phyloP scores from a whole-genome alignment of 1,284 basidiomycete genomes.

The Caloboletus inedulis region DNA sequence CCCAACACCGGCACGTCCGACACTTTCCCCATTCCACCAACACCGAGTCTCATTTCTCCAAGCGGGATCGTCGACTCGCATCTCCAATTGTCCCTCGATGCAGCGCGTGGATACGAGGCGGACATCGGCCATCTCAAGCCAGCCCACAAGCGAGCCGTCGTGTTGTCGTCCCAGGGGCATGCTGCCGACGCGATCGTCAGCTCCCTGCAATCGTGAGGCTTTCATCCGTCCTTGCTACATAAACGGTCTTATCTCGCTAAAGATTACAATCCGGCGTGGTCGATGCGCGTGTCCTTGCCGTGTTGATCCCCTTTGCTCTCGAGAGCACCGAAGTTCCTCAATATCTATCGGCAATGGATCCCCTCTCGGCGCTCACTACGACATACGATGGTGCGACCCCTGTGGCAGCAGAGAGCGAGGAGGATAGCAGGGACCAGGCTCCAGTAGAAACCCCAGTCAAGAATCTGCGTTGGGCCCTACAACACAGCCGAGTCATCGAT shows the following conservation, averaged over 20 bases:
- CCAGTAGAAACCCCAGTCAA: constrained; percentile 22
- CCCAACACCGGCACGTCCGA: constrained; percentile 65
- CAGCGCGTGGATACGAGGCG: constrained; percentile 47
- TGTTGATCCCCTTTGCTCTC: constrained; percentile 56
- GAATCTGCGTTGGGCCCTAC: constrained; percentile 62
- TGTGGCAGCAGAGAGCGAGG: constrained; percentile 30
- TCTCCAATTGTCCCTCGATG: constrained; percentile 37
- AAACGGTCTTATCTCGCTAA: constrained; percentile 10
- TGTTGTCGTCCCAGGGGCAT: constrained; percentile 23
- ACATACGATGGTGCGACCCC: constrained; percentile 50
- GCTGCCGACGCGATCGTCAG: constrained; percentile 12
- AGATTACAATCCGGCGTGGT: constrained; percentile 37
- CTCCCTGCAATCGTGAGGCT: constrained; percentile 21
- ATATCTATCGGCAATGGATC: constrained; percentile 38
- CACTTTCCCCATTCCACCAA: constrained; percentile 63
- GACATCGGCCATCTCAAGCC: constrained; percentile 36
- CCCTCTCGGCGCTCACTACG: constrained; percentile 52
- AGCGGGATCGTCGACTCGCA: constrained; percentile 64
- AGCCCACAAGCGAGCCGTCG: constrained; percentile 40
- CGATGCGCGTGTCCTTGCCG: constrained; percentile 46
- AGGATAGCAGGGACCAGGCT: constrained; percentile 9
- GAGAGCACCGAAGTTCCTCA: constrained; percentile 42
- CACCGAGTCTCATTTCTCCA: constrained; percentile 64
- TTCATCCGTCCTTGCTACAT: not conserved
- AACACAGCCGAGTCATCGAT: constrained; percentile 60